These are phyloP conservation scores for Vitis amurensis DNA, from an alignment of 164 flowering plant species.

Conservation along the genomic window DNA sequence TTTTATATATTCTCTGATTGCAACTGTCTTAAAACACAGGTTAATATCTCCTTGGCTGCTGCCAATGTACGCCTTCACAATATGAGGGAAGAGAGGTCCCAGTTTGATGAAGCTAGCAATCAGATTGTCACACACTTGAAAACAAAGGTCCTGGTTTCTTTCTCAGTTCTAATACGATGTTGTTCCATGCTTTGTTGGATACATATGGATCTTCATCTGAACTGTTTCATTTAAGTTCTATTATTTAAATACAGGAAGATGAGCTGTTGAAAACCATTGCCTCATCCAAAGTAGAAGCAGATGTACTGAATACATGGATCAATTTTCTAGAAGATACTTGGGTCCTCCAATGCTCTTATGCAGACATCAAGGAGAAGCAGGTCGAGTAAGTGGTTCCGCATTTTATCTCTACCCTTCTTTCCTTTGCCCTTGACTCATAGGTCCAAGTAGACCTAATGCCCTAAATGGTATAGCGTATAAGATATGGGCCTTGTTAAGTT, in stretches of 20 bases:
- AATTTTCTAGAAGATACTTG: conserved; percentile 95
- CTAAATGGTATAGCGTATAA: no score
- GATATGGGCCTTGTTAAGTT: no score
- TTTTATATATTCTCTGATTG: background rate
- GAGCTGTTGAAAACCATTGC: conserved; percentile 77
- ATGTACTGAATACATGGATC: conserved; percentile 83
- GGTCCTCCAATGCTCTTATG: conserved; percentile 65
- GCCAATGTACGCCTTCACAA: conserved; percentile 60
- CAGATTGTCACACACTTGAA: conserved; percentile 59
- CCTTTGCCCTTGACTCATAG: background rate
- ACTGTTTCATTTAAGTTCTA: no score
- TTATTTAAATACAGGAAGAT: conserved; percentile 58
- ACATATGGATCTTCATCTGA: no score
- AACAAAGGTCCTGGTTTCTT: conserved; percentile 42
- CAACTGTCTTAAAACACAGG: conserved; percentile 9
- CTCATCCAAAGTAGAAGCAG: conserved; percentile 69
- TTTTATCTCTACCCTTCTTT: background rate
- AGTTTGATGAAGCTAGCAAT: conserved; percentile 69
- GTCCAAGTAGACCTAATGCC: no score
- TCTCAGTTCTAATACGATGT: background rate
- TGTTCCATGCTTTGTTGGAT: no score
- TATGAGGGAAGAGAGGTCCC: conserved; percentile 64
- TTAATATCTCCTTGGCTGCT: conserved; percentile 65
- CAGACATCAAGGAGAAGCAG: conserved; percentile 70
- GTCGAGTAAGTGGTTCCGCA: conserved; percentile 46